phyloP scores from a whole-genome alignment of 768 basidiomycete species.

The Boletus edulis region DNA sequence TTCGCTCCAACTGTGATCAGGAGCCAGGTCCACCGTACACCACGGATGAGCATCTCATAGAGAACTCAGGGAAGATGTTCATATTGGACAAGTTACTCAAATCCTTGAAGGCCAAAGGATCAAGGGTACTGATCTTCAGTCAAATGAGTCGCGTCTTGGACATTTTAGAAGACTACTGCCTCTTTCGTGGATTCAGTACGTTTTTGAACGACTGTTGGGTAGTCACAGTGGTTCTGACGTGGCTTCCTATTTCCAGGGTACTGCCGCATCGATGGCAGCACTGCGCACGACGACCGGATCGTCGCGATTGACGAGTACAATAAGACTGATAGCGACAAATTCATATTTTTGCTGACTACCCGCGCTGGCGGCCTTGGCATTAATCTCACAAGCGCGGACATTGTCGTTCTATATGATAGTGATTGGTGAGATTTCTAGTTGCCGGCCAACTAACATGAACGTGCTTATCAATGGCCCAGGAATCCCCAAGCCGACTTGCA shows the following conservation, averaged over 20 bases:
- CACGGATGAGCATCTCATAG: conserved; percentile 93
- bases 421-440: conserved; percentile 68
- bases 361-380: conserved; percentile 97
- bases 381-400: conserved; percentile 91
- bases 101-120: conserved; percentile 90
- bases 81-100: conserved; percentile 91
- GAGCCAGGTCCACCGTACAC: conserved; percentile 99
- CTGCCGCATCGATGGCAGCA: conserved; percentile 94
- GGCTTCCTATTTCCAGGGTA: conserved; percentile 56
- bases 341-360: conserved; percentile 94
- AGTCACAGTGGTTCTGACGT: conserved; percentile 2
- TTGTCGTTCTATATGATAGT: conserved; percentile 94
- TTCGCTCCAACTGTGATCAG: conserved; percentile 31
- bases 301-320: conserved; percentile 97
- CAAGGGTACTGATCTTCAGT: conserved; percentile 93
- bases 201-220: conserved; percentile 1
- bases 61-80: conserved; percentile 96
- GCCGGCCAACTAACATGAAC: neutral
- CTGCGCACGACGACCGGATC: conserved; percentile 96
- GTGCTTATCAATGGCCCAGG: conserved; percentile 42
- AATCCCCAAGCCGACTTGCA: conserved; percentile 99
- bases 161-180: conserved; percentile 95
- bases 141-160: conserved; percentile 99
- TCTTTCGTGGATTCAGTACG: conserved; percentile 87
- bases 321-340: conserved; percentile 89